Base-by-base conservation (phyloP, 2,329 filamentous ascomycete genomes). In the Verticillium zaregamsianum region DNA sequence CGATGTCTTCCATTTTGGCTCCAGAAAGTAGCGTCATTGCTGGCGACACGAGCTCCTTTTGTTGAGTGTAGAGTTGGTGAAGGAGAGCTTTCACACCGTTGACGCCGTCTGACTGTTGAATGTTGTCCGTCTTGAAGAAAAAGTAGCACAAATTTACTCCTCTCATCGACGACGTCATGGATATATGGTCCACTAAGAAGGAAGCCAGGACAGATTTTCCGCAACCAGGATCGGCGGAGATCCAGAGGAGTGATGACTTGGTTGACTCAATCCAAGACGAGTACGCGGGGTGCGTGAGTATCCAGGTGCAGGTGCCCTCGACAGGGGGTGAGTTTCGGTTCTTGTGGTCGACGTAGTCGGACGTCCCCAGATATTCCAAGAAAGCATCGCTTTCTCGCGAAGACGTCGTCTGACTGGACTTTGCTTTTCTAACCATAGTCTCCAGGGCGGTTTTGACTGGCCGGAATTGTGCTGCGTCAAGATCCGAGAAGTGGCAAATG, bases 91-190 rank as follows among this genome's bases (percentile, higher is more conserved):
- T 57, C 2, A 63, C 9, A 11, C 58, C 66, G 12, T 35, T 57
- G 0, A 37, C 40, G 20, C 62, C 63, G 25, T 63, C 49, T 3
- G 33, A 62, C 17, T 65, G 66, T n/a, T 65, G 60, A 6, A 31
- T 52, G 15, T 62, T 64, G 17, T 64, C 65, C 5, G 61, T 62
- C 25, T 67, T 66, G 59, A 66, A 66, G 20, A 65, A 65, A 49
- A 65, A 67, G 32, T 66, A 66, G 20, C 62, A 68, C 6, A 68
- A 52, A 3, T 37, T 63, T 37, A 45, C 58, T 5, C 6, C 28
- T 28, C 28, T 28, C 28, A 28, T 28, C 28, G 28, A 28, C 28
- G 28, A 28, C 28, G 28, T 28, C 28, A 23, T 52, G 9, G 35
- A 58, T 11, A 65, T 35, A 15, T 67, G 56, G 33, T 66, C 63